Percentiles rank a stretch among this genome's conserved stretches.
These are phyloP conservation scores for Mortierella sp. DNA, from an alignment of 371 early-diverging fungal genomes.

Conservation along the genomic window DNA sequence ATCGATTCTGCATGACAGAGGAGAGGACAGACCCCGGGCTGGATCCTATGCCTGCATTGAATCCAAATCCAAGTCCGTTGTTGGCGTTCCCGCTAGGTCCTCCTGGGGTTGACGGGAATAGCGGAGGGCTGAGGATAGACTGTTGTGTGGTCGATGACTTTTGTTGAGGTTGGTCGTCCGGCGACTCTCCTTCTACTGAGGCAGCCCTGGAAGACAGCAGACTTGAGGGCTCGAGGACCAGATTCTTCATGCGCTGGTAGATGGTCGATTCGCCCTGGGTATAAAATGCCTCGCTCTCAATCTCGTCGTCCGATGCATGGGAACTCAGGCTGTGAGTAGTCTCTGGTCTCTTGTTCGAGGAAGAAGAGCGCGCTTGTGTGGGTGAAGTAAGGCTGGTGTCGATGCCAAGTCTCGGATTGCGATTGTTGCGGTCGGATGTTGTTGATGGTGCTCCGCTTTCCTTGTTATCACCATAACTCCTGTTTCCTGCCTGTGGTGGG, in stretches of 20 bases:
- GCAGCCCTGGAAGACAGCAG: slow-evolving; percentile 8
- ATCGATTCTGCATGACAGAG: slow-evolving; percentile 42
- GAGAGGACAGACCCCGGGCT: slow-evolving; percentile 47
- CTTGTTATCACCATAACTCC: background rate
- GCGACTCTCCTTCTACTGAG: slow-evolving; percentile 15
- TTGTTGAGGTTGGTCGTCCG: background rate
- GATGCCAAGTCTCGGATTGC: slow-evolving; percentile 22
- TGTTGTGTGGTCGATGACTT: slow-evolving; percentile 4
- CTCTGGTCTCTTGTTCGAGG: background rate
- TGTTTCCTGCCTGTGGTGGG: background rate
- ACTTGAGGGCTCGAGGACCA: slow-evolving; percentile 29
- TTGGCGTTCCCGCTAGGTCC: slow-evolving; percentile 16
- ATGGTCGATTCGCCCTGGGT: slow-evolving; percentile 57
- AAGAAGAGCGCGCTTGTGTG: background rate
- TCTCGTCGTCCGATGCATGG: slow-evolving; percentile 51
- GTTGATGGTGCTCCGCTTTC: background rate
- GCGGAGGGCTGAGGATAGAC: background rate
- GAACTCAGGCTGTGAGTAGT: slow-evolving; percentile 40
- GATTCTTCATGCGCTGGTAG: slow-evolving; percentile 45
- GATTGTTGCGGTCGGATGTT: slow-evolving; percentile 10
- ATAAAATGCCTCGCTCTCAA: slow-evolving; percentile 56
- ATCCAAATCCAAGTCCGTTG: slow-evolving; percentile 32
- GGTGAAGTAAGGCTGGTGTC: slow-evolving; percentile 11
- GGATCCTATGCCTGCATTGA: slow-evolving; percentile 34
- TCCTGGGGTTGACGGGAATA: slow-evolving; percentile 23